Base-by-base conservation (phyloP, 2,329 filamentous ascomycete genomes). In the Dactylellina sp. region DNA sequence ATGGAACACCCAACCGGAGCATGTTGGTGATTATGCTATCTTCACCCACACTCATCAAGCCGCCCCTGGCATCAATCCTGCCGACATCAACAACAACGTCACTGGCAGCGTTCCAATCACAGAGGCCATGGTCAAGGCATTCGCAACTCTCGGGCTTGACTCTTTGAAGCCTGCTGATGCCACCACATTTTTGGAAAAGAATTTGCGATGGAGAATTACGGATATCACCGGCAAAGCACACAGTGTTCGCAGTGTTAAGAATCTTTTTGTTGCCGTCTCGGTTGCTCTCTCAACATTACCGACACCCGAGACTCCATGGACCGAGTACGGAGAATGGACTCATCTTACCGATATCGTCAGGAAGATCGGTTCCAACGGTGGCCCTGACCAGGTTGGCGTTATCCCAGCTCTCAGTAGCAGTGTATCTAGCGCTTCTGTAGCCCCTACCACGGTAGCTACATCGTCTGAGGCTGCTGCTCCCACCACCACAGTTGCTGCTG, bases 101-200 rank as follows among this genome's bases (percentile, higher is more conserved):
- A 81, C 82, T 3, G 82, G 81, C 16, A 82, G 79, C 32, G 80
- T 84, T 3, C 80, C 79, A 0, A 71, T 84, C 7, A 83, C 82
- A 0, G 77, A 79, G 0, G 80, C 78, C 14, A 75, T 83, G 28
- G 47, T 81, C 12, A 76, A 79, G 12, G 75, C 79, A 42, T 78
- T 80, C 44, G 70, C 79, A 7, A 76, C 75, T 7, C 77, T 78
- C 2, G 75, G 78, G 25, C 70, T 81, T 6, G 74, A 75, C 2
- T 78, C 77, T 6, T 60, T 81, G 25, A 77, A 80, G 4, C 76
- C 76, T 1, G 77, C 76, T 5, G 77, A 79, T 47, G 80, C 81
- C 0, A 63, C 78, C 20, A 77, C 79, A 3, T 81, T 76, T 53
- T 56, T 81, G 55, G 78, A 61, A 18, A 66, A 76, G 24, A 76